These are phyloP conservation scores for Pseudogymnoascus sp. DNA, from an alignment of 2,329 filamentous ascomycete species.

Conservation along the genomic window DNA sequence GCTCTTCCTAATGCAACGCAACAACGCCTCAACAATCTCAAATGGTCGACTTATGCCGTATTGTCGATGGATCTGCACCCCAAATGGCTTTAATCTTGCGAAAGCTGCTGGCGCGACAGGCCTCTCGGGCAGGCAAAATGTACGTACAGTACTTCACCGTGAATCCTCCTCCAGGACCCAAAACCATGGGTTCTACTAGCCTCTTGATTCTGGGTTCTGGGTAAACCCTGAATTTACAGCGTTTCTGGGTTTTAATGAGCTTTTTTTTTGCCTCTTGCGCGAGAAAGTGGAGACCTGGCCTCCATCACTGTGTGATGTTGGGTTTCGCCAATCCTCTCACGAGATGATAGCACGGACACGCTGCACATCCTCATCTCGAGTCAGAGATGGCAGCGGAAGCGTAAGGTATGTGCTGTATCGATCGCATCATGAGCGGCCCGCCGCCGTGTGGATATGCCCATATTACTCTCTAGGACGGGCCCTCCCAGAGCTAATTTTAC, in stretches of 20 bases:
- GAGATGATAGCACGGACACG: constrained; percentile 8
- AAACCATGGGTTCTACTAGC: constrained; percentile 3
- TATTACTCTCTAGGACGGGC: constrained; percentile 1
- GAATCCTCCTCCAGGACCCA: constrained; percentile 5
- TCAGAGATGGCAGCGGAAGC: background rate
- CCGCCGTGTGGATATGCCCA: constrained; percentile 9
- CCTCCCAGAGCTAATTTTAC: constrained; percentile 7
- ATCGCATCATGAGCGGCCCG: constrained; percentile 6
- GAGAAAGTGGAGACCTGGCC: background rate
- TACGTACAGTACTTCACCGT: background rate
- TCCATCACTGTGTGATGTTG: background rate
- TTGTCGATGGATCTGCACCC: constrained; percentile 3
- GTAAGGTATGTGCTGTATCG: constrained; percentile 3
- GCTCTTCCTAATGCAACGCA: constrained; percentile 9
- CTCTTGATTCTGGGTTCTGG: background rate
- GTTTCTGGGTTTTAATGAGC: background rate
- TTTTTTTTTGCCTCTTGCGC: background rate
- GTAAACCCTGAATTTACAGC: constrained; percentile 7
- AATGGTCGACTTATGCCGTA: constrained; percentile 2
- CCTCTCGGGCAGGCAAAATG: background rate
- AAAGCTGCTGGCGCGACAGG: background rate
- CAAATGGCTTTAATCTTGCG: background rate
- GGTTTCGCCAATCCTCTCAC: constrained; percentile 4
- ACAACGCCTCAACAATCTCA: constrained; percentile 6
- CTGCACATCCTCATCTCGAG: constrained; percentile 7